Percentiles rank a stretch among this genome's conserved stretches.
phyloP scores from a whole-genome alignment of 257 asterid genomes.

The Rubia yunnanensis region DNA sequence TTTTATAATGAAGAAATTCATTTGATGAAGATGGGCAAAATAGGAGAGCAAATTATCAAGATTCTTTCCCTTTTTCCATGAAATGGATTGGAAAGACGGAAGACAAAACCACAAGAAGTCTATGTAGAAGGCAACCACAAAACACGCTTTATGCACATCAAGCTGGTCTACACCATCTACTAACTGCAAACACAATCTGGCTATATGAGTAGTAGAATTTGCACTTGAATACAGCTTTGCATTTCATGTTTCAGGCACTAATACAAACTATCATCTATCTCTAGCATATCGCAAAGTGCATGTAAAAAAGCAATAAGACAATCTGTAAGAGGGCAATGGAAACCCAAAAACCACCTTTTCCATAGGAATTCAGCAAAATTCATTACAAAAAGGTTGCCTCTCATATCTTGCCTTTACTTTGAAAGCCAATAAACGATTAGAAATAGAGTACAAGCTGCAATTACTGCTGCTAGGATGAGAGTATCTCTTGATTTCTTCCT shows the following conservation, averaged over 20 bases:
- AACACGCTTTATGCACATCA: no score
- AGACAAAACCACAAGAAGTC: no score
- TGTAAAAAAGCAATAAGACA: background rate
- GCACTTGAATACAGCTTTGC: background rate
- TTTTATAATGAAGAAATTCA: no score
- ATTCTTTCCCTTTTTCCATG: no score
- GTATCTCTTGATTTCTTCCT: constrained; percentile 86
- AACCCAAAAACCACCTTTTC: background rate
- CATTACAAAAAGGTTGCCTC: constrained; percentile 13
- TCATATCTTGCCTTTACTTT: constrained; percentile 35
- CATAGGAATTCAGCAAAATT: constrained; percentile 17
- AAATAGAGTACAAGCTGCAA: constrained; percentile 95
- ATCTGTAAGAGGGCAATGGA: background rate
- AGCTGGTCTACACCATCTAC: background rate
- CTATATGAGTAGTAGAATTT: background rate
- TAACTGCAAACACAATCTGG: background rate
- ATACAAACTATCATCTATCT: background rate
- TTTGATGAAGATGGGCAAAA: no score
- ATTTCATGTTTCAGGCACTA: background rate
- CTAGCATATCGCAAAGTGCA: background rate
- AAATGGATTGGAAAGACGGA: no score
- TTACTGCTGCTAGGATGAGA: constrained; percentile 87
- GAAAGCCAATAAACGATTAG: constrained; percentile 96
- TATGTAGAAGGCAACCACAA: no score
- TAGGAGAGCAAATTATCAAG: no score